Percentiles rank a stretch among this genome's conserved stretches.
Evolutionary conservation across 345 rosid species (phyloP).

Genomic region (Citrus hindsii): DNA sequence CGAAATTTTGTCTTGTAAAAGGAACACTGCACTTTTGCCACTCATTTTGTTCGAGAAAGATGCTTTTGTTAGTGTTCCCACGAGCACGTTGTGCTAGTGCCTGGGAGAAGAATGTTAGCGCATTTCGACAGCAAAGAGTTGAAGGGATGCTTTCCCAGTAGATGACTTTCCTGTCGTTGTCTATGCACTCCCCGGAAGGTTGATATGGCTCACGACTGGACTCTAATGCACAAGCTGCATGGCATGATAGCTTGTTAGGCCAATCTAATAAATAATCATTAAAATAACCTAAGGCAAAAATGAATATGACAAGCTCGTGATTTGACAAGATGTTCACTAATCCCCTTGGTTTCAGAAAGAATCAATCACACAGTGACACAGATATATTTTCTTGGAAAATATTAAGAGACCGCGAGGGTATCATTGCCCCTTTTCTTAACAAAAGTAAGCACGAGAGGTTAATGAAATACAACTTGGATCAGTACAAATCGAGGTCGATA

Average conservation of each 20-base stretch:
- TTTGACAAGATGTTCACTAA: too few relatives aligned
- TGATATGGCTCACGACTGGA: conserved; percentile 33
- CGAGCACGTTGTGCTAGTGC: conserved; percentile 31
- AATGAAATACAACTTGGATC: too few relatives aligned
- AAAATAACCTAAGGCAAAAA: too few relatives aligned
- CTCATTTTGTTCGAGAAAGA: conserved; percentile 29
- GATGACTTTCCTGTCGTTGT: conserved; percentile 13
- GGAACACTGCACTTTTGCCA: conserved; percentile 31
- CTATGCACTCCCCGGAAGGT: conserved; percentile 46
- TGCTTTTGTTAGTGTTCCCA: neutral
- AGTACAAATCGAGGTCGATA: too few relatives aligned
- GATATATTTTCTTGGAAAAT: too few relatives aligned
- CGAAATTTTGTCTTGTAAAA: conserved; percentile 19
- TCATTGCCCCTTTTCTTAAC: too few relatives aligned
- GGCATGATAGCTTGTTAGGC: neutral
- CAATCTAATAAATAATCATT: neutral
- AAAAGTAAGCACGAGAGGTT: too few relatives aligned
- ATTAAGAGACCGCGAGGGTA: too few relatives aligned
- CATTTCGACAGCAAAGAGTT: conserved; percentile 44
- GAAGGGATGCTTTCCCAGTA: conserved; percentile 35
- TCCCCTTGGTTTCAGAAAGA: too few relatives aligned
- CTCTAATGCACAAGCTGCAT: conserved; percentile 32
- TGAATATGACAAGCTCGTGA: too few relatives aligned
- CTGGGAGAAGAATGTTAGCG: conserved; percentile 35
- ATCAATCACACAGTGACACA: too few relatives aligned